phyloP scores from a whole-genome alignment of 2,329 filamentous ascomycete genomes.

The Cyclaneusma minus region DNA sequence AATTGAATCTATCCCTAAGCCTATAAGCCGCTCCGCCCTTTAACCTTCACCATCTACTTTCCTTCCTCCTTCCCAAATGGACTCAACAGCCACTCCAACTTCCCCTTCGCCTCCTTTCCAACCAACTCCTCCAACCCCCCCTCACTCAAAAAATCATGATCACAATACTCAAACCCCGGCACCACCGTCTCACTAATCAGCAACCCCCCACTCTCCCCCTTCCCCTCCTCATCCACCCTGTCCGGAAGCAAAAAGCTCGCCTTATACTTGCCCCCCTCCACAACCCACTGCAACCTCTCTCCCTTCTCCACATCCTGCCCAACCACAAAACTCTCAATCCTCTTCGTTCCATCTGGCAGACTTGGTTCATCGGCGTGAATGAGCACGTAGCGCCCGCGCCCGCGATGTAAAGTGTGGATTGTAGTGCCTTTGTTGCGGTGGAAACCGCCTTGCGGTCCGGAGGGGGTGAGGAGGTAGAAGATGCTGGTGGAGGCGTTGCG shows the following conservation, averaged over 20 bases:
- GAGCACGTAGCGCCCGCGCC: conserved; percentile 46
- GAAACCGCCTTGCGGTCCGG: conserved; percentile 38
- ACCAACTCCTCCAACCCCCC: conserved; percentile 36
- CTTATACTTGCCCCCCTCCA: conserved; percentile 54
- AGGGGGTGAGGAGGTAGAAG: conserved; percentile 46
- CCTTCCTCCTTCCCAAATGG: conserved; percentile 15
- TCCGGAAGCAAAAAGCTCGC: conserved; percentile 41
- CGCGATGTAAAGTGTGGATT: conserved; percentile 49
- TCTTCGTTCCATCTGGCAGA: conserved; percentile 23
- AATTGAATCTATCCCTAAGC: too few species aligned
- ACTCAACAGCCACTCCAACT: conserved; percentile 31
- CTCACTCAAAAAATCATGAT: conserved; percentile 48
- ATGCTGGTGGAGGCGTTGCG: conserved; percentile 45
- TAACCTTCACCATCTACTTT: too few species aligned
- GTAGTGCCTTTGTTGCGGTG: conserved; percentile 47
- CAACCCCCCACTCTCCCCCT: conserved; percentile 28
- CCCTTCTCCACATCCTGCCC: conserved; percentile 39
- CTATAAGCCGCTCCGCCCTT: too few species aligned
- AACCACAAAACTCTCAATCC: conserved; percentile 49
- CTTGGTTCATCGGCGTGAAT: conserved; percentile 37
- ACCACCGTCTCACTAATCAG: conserved; percentile 55
- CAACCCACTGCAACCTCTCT: conserved; percentile 52
- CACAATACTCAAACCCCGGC: conserved; percentile 50
- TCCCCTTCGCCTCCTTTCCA: conserved; percentile 28
- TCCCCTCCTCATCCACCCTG: conserved; percentile 18